These are phyloP conservation scores for Trichoderma atroviride DNA, from an alignment of 2,329 filamentous ascomycete species.

Conservation along the genomic window DNA sequence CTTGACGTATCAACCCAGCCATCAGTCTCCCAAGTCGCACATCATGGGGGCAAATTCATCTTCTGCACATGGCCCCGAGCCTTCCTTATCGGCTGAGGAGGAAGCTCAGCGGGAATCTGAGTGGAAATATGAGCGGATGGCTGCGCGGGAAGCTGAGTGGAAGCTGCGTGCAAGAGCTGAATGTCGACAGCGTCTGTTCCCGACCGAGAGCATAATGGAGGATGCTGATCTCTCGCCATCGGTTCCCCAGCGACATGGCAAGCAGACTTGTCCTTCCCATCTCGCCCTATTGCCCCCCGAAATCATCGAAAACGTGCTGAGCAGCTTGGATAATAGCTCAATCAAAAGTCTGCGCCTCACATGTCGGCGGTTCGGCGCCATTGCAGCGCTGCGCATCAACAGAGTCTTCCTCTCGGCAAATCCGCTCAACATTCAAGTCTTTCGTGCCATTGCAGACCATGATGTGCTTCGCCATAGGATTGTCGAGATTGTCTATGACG, in stretches of 20 bases:
- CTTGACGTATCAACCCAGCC: neutral
- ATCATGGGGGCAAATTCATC: neutral
- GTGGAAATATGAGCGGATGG: too few species aligned
- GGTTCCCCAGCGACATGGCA: neutral
- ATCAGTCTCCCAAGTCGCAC: too few species aligned
- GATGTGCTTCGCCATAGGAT: conserved; percentile 21
- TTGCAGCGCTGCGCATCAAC: neutral
- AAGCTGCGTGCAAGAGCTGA: too few species aligned
- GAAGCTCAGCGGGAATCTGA: neutral
- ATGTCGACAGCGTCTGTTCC: neutral
- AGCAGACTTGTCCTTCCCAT: neutral
- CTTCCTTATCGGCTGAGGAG: neutral
- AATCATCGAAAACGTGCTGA: neutral
- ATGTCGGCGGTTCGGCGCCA: neutral
- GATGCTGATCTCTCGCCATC: neutral
- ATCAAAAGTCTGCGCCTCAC: neutral
- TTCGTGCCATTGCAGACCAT: conserved; percentile 28
- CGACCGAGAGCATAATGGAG: too few species aligned
- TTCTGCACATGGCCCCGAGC: neutral
- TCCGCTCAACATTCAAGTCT: conserved; percentile 21
- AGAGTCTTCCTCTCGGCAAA: neutral
- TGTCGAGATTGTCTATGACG: conserved; percentile 31
- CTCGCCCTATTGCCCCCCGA: neutral
- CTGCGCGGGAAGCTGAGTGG: neutral
- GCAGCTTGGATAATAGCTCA: neutral